A percentile compares a stretch with the other conserved stretches of the same genome.
Evolutionary conservation across 768 basidiomycete species (phyloP).

Genomic region (Pluteus cervinus): DNA sequence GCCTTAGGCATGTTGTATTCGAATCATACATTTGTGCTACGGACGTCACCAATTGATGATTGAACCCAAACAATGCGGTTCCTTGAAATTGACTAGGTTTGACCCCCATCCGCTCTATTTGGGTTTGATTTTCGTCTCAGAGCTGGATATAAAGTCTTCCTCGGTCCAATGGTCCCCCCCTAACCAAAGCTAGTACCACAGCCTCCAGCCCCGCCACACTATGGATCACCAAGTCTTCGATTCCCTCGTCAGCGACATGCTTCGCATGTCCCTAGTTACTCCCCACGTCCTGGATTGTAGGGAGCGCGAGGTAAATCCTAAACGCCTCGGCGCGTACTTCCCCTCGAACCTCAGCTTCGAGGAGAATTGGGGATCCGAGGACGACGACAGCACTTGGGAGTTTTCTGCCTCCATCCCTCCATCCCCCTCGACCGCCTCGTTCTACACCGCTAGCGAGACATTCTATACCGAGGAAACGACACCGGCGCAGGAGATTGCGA

Average conservation of each 20-base stretch:
- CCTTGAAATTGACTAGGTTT: too few relatives aligned
- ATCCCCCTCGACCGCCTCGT: constrained; percentile 14
- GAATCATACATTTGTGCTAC: too few relatives aligned
- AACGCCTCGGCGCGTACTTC: constrained; percentile 31
- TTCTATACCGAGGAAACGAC: background rate
- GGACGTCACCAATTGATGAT: too few relatives aligned
- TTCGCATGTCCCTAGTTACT: constrained; percentile 5
- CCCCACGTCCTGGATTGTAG: background rate
- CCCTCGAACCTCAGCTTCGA: constrained; percentile 18
- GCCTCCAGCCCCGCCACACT: background rate
- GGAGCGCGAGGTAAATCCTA: constrained; percentile 10
- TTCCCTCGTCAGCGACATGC: constrained; percentile 10
- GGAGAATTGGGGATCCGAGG: constrained; percentile 16
- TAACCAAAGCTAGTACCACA: background rate
- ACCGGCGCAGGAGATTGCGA: constrained; percentile 33
- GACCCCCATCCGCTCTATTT: too few relatives aligned
- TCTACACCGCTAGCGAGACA: constrained; percentile 20
- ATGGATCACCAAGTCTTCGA: constrained; percentile 9
- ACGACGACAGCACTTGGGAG: constrained; percentile 29
- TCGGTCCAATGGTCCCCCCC: too few relatives aligned
- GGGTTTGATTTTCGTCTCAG: too few relatives aligned
- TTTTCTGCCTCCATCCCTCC: constrained; percentile 22
- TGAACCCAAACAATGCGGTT: too few relatives aligned
- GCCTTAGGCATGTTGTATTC: too few relatives aligned
- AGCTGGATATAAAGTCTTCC: too few relatives aligned